Evolutionary conservation across 441 rosid species (phyloP), one percentile per base, ranked within the genome.

Genomic region (Gossypium aridum): DNA sequence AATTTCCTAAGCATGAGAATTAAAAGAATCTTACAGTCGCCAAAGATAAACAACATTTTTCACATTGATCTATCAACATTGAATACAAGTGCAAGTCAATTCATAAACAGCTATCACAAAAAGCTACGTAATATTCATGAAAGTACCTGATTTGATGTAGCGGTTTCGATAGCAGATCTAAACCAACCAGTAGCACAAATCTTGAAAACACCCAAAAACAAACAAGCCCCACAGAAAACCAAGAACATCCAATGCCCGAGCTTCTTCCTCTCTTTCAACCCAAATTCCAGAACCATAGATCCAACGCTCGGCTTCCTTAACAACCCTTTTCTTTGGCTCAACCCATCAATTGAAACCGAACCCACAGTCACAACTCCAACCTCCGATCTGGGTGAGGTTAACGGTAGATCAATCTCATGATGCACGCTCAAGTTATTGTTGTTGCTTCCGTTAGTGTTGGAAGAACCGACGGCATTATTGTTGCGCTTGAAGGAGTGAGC

Each of bases 161-260:
- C 83, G 31, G 79, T 84, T 63, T 93, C 97, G 64, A 91, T 86
- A 76, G 90, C 83, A 76, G 97, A 93, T 86, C 98, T 91, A 79
- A 92, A 84, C 97, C 96, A 92, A 2, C 98, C 97, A 75, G 82
- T 79, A 12, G 90, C 91, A 81, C 96, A 90, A 80, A 96, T 87
- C 92, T 85, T 93, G 17, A 93, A 69, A 83, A 93, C 88, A 56
- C 98, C 97, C 81, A 91, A 68, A 81, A 93, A 90, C 85, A 96
- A 87, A 80, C 97, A 96, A 6, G 83, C 79, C 64, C 92, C 97
- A 73, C 94, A 96, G 34, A 93, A 93, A 13, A 77, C 62, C 31
- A 91, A 85, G 83, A 96, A 93, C 94, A 93, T 87, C 89, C 84
- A 87, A 34, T 88, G 98, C 2, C 96, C 92, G 16, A 95, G 84